Conservation (phyloP, 2,329 filamentous ascomycete genomes). For the Fusarium sp. region DNA sequence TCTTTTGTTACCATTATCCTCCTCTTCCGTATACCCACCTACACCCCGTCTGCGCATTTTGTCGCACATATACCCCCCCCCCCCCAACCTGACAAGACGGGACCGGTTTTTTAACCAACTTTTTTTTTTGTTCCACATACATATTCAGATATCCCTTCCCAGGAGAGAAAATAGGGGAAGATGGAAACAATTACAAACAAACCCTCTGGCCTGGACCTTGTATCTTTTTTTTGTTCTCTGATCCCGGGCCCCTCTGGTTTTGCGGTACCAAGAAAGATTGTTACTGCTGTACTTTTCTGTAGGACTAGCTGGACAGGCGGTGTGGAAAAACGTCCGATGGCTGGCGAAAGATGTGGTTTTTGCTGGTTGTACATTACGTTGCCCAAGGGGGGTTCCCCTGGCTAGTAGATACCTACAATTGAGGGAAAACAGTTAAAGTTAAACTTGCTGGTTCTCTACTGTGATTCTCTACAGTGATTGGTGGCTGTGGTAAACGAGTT, state of each 20-base stretch:
- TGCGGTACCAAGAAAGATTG: constrained; percentile 40
- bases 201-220: constrained; percentile 36
- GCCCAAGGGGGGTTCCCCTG: constrained; percentile 18
- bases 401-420: constrained; percentile 45
- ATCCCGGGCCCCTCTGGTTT: constrained; percentile 34
- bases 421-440: constrained; percentile 44
- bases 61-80: constrained; percentile 46
- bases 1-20: constrained; percentile 44
- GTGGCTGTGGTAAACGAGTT: neutral
- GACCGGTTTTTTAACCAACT: constrained; percentile 21
- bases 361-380: constrained; percentile 43
- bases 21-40: constrained; percentile 35
- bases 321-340: constrained; percentile 24
- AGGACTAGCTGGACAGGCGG: constrained; percentile 41
- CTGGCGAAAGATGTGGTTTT: constrained; percentile 30
- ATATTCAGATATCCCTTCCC: constrained; percentile 37
- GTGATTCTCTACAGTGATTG: constrained; percentile 6
- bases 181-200: constrained; percentile 34
- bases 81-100: constrained; percentile 29
- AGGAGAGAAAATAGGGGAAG: constrained; percentile 24
- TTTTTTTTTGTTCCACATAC: constrained; percentile 40
- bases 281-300: constrained; percentile 42
- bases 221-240: constrained; percentile 24
- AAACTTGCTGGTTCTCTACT: neutral
- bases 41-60: constrained; percentile 37